Conservation (phyloP, 2,329 filamentous ascomycete species). For the Conoideocrella luteorostrata region DNA sequence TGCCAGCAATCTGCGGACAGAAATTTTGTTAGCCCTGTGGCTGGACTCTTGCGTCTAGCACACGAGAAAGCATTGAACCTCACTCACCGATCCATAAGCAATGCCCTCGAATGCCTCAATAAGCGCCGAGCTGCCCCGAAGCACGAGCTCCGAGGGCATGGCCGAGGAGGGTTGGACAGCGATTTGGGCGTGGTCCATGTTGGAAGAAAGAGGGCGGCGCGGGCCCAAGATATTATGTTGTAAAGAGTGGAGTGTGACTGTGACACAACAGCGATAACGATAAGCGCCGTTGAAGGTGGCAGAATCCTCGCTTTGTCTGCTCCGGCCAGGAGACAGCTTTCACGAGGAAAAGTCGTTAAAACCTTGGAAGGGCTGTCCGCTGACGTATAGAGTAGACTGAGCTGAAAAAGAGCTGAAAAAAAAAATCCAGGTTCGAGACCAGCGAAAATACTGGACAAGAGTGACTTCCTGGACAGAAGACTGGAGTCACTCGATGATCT, state of each 20-base stretch:
- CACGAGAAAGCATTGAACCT: background rate
- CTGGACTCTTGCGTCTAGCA: no score
- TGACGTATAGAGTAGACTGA: background rate
- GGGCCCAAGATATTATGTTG: background rate
- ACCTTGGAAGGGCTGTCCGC: background rate
- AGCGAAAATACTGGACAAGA: background rate
- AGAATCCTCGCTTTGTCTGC: conserved; percentile 4
- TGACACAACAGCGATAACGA: background rate
- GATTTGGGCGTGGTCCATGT: conserved; percentile 26
- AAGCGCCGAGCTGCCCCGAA: conserved; percentile 33
- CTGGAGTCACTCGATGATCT: conserved; percentile 2
- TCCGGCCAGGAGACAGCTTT: conserved; percentile 3
- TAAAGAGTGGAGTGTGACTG: background rate
- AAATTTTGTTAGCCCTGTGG: no score
- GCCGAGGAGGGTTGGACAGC: conserved; percentile 19
- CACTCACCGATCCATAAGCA: conserved; percentile 73
- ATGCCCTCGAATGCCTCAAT: conserved; percentile 79
- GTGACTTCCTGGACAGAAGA: background rate
- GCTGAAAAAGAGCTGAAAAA: background rate
- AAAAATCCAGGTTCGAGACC: background rate
- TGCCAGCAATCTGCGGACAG: conserved; percentile 60
- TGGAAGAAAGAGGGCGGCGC: background rate
- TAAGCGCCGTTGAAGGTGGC: background rate
- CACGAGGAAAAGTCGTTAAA: background rate
- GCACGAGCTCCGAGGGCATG: conserved; percentile 18